Base-by-base conservation (phyloP, 371 early-diverging fungal genomes). In the Apophysomyces ossiformis region DNA sequence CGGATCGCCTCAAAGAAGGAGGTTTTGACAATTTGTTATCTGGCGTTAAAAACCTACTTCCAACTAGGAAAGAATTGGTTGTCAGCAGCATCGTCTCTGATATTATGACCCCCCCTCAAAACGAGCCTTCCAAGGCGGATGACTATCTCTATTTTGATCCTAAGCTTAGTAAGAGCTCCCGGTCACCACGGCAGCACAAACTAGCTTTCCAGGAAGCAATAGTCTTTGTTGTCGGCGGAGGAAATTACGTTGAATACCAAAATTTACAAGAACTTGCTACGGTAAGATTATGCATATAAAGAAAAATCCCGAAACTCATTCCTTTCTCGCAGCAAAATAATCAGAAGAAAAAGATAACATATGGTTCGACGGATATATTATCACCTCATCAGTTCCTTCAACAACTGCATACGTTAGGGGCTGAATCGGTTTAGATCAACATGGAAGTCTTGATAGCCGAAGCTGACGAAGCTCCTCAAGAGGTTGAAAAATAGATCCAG, bases 141-240 rank as follows among this genome's bases (percentile, higher is more conserved):
- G 95, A 95, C 58, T 94, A 89, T 77, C 75, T 94, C 36, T 90
- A 88, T 69, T 90, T 96, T 70, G 98, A 99, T 75, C 97, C 99
- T 12, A 94, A 92, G 68, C 78, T 80, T 70, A 84, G 79, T 73
- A 80, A 79, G 54, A 75, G 70, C 50, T 67, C 76, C 0, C 69
- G 69, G 58, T 76, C 81, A 61, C 79, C 82, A 26, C 79, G 85
- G 15, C 78, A 78, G 64, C 78, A 82, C 61, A 90, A 86, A 58
- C 80, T 80, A 1, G 70, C 88, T 0, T 93, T 92, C 76, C 90
- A 93, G 66, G 94, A 95, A 60, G 95, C 96, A 0, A 92, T 98
- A 67, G 97, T 99, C 39, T 98, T 99, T 85, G 93, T 96, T 13
- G 90, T 97, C 38, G 99, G 99, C 11, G 99, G 98, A 41, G 98